phyloP scores from a whole-genome alignment of 2,329 filamentous ascomycete genomes.

The Sporothrix dimorphospora region DNA sequence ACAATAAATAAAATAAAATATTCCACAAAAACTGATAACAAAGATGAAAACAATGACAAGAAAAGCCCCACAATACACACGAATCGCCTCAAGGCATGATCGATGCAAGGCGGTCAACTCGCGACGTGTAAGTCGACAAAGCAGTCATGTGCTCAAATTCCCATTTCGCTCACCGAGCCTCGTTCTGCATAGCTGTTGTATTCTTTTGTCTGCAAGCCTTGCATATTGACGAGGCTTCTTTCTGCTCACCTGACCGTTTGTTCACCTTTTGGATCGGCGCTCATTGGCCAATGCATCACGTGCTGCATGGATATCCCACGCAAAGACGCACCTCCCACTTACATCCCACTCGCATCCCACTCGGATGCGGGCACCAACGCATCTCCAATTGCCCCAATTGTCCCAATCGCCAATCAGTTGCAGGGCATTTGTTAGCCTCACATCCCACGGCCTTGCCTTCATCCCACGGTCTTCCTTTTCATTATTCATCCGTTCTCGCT shows the following conservation, averaged over 20 bases:
- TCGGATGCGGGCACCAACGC: background rate
- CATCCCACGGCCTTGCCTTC: background rate
- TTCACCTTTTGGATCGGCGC: background rate
- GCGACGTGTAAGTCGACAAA: background rate
- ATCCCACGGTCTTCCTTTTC: background rate
- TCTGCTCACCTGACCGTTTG: constrained; percentile 1
- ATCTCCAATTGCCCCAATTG: background rate
- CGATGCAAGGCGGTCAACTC: background rate
- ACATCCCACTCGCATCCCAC: constrained; percentile 3
- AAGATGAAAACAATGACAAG: background rate
- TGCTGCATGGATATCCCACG: background rate
- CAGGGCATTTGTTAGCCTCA: background rate
- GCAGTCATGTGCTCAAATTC: background rate
- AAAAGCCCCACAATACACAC: background rate
- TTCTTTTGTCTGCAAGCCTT: background rate
- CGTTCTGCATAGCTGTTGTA: background rate
- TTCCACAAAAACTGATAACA: background rate
- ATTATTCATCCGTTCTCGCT: background rate
- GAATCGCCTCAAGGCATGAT: background rate
- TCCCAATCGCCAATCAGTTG: background rate
- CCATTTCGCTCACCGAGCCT: constrained; percentile 14
- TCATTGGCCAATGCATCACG: background rate
- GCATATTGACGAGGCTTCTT: background rate
- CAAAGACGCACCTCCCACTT: constrained; percentile 1
- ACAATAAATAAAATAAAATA: background rate